phyloP scores from a whole-genome alignment of 768 basidiomycete genomes.

The Rhizopogon vinicolor region DNA sequence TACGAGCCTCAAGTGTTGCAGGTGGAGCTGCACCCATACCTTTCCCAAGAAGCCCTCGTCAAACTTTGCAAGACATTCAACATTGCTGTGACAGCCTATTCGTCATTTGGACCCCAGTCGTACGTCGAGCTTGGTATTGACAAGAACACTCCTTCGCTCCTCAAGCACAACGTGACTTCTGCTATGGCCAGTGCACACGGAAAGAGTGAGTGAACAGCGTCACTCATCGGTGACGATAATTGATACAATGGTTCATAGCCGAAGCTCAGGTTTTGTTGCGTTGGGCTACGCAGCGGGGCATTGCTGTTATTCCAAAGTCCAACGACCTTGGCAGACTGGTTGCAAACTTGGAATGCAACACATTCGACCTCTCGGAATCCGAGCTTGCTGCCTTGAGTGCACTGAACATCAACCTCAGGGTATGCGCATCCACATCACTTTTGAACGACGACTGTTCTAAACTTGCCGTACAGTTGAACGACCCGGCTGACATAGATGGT shows the following conservation, averaged over 20 bases:
- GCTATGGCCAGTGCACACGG: slow-evolving; percentile 43
- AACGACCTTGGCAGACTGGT: slow-evolving; percentile 36
- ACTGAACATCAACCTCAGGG: slow-evolving; percentile 61
- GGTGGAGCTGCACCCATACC: slow-evolving; percentile 56
- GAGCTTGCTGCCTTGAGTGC: slow-evolving; percentile 54
- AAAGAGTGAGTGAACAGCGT: slow-evolving; percentile 39
- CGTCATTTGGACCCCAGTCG: slow-evolving; percentile 48
- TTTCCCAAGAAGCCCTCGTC: slow-evolving; percentile 45
- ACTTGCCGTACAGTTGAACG: slow-evolving; percentile 47
- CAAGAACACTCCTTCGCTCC: slow-evolving; percentile 46
- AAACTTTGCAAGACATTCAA: slow-evolving; percentile 37
- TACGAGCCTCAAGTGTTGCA: slow-evolving; percentile 54
- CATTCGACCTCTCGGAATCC: slow-evolving; percentile 47
- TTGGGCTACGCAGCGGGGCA: slow-evolving; percentile 73
- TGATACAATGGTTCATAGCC: slow-evolving; percentile 10
- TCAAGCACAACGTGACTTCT: slow-evolving; percentile 43
- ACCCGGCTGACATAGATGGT: slow-evolving; percentile 65
- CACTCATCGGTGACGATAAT: background rate
- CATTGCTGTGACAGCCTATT: slow-evolving; percentile 53
- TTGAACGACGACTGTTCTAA: slow-evolving; percentile 1
- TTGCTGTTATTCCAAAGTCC: slow-evolving; percentile 76
- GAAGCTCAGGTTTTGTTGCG: slow-evolving; percentile 68
- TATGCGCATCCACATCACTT: slow-evolving; percentile 27
- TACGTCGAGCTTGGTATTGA: slow-evolving; percentile 65
- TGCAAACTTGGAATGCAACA: slow-evolving; percentile 42